Evolutionary conservation across 2,329 filamentous ascomycete genomes (phyloP), one percentile per base, ranked within the genome.

Genomic region (Cordyceps cicadae): DNA sequence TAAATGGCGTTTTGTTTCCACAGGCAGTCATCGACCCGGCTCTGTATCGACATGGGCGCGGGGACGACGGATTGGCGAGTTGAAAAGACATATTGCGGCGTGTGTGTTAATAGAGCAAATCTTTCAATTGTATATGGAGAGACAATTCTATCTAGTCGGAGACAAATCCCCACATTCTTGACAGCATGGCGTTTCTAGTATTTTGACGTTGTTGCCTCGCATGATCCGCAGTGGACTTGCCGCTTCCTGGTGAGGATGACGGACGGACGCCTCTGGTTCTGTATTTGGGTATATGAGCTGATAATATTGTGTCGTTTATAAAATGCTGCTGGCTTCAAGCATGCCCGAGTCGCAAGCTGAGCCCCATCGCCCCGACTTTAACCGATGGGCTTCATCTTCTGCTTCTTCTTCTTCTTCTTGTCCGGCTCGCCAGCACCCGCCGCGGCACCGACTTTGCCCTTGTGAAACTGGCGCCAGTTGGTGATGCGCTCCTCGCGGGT

Each of bases 401-500:
- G 89, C 79, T 89, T 89, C 74, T 86, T 83, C 73, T 86, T 87
- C 76, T 86, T 87, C 74, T 82, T 82, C 46, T 74, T 76, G 66
- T 71, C 69, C 17, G 71, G 73, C 50, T 60, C 57, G 19, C 73
- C 76, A 49, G 24, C 17, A 15, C 1, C 52, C 52, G 9, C 52
- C 15, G 3, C 21, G 3, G 37, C 37, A 24, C 77, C 78, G 21
- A 77, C 79, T 74, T 82, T 86, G 63, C 83, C 84, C 77, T 95
- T 94, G 72, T 94, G 87, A 70, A 96, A 99, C 66, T 92, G 85
- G 61, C 94, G 84, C 94, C 94, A 99, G 73, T 89, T 96, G 65
- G 87, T 90, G 74, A 99, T 97, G 65, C 94, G 83, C 76, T 91
- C 84, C 63, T 99, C 94, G 52, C 94, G 80, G 29, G 89, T 96